phyloP scores from a whole-genome alignment of 2,329 filamentous ascomycete genomes.

The Berkeleyomyces rouxiae region DNA sequence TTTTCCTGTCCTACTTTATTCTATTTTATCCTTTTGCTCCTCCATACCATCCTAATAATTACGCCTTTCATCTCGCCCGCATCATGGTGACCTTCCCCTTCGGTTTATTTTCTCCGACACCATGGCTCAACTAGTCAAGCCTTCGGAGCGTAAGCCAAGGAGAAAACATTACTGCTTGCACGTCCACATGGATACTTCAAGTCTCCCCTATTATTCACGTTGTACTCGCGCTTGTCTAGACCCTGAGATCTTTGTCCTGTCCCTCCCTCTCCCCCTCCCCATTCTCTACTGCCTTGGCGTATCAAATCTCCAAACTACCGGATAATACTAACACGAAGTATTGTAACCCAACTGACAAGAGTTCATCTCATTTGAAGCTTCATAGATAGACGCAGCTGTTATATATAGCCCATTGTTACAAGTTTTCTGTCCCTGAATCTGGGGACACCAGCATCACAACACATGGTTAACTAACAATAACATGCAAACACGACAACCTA shows the following conservation, averaged over 20 bases:
- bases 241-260: neutral
- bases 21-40: too few species aligned
- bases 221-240: too few species aligned
- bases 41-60: too few species aligned
- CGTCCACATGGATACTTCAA: too few species aligned
- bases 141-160: neutral
- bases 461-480: too few species aligned
- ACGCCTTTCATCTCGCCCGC: neutral
- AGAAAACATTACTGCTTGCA: neutral
- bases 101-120: neutral
- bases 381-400: neutral
- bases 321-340: neutral
- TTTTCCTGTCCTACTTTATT: too few species aligned
- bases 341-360: neutral
- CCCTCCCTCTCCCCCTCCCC: neutral
- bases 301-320: neutral
- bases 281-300: neutral
- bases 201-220: too few species aligned
- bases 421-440: neutral
- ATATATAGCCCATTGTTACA: neutral
- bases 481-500: neutral
- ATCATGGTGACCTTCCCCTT: neutral
- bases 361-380: neutral
- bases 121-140: neutral
- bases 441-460: neutral